These are phyloP conservation scores for Colletotrichum eremochloae DNA, from an alignment of 2,329 filamentous ascomycete species.

Conservation along the genomic window DNA sequence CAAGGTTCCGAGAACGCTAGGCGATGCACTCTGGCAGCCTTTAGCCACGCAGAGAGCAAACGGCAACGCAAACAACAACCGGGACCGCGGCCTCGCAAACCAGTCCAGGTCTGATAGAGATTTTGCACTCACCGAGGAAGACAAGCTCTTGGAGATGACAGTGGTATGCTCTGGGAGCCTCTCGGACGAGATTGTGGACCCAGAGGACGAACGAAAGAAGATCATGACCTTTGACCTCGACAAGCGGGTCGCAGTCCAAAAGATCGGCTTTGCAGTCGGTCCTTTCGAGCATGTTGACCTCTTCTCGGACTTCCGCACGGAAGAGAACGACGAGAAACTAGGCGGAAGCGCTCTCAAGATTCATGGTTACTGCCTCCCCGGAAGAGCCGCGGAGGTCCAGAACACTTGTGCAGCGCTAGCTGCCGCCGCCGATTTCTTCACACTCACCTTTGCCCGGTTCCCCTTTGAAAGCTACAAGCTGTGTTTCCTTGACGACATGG, in stretches of 20 bases:
- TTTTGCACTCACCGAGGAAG: constrained; percentile 74
- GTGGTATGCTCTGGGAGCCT: constrained; percentile 93
- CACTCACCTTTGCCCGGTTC: constrained; percentile 88
- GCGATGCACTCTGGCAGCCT: constrained; percentile 75
- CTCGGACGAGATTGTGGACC: constrained; percentile 84
- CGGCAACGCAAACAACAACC: constrained; percentile 47
- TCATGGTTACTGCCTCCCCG: constrained; percentile 91
- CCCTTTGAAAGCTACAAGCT: constrained; percentile 94
- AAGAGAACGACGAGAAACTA: constrained; percentile 91
- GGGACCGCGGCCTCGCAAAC: constrained; percentile 53
- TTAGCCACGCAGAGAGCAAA: constrained; percentile 54
- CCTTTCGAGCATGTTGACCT: constrained; percentile 96
- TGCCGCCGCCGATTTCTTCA: constrained; percentile 90
- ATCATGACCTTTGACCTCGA: constrained; percentile 86
- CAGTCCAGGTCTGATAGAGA: constrained; percentile 58
- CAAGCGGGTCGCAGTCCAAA: constrained; percentile 83
- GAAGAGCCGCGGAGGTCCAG: constrained; percentile 82
- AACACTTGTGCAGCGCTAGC: constrained; percentile 90
- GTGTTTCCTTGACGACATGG: constrained; percentile 92
- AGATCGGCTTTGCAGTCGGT: constrained; percentile 93
- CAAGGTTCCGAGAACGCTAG: constrained; percentile 86
- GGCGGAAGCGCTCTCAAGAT: constrained; percentile 90
- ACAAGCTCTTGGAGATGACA: constrained; percentile 88
- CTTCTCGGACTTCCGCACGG: constrained; percentile 85
- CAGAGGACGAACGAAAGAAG: constrained; percentile 83